A percentile compares a stretch with the other conserved stretches of the same genome.
Evolutionary conservation across 148 eudicot genomes (phyloP).

Genomic region (Cornus kousa): DNA sequence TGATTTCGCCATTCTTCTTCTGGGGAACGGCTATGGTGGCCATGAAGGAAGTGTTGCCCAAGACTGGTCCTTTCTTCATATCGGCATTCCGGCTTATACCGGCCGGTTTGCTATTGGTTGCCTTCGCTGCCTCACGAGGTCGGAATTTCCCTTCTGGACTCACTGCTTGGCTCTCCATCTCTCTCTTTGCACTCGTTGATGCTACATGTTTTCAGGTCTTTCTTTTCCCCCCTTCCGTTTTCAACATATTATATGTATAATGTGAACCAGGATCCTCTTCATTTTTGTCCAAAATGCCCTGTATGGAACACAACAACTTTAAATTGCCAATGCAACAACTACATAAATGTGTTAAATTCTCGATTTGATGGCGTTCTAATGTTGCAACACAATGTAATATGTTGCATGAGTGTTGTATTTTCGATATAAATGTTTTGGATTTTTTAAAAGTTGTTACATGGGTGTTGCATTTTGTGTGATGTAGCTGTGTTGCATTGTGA

Average conservation of each 20-base stretch:
- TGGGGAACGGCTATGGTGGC: conserved; percentile 99
- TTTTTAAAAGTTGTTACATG: too few species aligned
- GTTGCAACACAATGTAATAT: too few species aligned
- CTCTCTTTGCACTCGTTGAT: conserved; percentile 78
- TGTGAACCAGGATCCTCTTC: too few species aligned
- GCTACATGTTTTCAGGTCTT: conserved; percentile 91
- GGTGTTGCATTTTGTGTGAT: too few species aligned
- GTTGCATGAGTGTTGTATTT: too few species aligned
- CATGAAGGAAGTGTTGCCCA: conserved; percentile 91
- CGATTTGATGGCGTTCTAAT: too few species aligned
- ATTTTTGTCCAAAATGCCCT: too few species aligned
- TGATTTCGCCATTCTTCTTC: conserved; percentile 93
- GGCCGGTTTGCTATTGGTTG: conserved; percentile 73
- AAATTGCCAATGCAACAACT: too few species aligned
- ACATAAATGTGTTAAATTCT: too few species aligned
- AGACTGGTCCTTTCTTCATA: conserved; percentile 73
- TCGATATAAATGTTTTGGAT: too few species aligned
- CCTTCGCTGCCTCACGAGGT: conserved; percentile 59
- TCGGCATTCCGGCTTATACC: conserved; percentile 79
- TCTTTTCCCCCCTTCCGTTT: neutral
- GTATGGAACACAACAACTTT: too few species aligned
- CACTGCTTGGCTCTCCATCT: conserved; percentile 77
- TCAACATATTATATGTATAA: neutral
- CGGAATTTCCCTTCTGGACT: conserved; percentile 71
- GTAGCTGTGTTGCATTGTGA: too few species aligned